Conservation (phyloP, 371 early-diverging fungal genomes). For the Apophysomyces trapeziformis region DNA sequence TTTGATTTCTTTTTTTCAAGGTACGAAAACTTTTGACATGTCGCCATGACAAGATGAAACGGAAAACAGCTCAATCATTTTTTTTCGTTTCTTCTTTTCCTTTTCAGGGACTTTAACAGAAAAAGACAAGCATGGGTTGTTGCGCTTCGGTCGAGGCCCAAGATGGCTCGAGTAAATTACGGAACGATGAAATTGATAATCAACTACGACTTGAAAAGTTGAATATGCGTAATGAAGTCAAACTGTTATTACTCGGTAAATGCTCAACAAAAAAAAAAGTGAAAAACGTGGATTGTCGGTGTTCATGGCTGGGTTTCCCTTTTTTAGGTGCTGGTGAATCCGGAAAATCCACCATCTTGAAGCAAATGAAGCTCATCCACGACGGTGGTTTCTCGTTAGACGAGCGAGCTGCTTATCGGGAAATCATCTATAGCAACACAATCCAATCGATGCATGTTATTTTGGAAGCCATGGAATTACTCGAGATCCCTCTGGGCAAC, state of each 20-base stretch:
- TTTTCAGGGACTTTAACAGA: neutral
- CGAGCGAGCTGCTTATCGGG: conserved; percentile 86
- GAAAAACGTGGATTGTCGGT: conserved; percentile 8
- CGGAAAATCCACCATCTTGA: conserved; percentile 94
- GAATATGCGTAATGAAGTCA: conserved; percentile 86
- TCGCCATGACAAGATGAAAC: too few species aligned
- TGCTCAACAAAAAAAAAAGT: neutral
- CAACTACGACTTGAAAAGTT: conserved; percentile 80
- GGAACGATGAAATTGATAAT: conserved; percentile 89
- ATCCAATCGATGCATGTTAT: conserved; percentile 90
- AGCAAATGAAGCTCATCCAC: conserved; percentile 96
- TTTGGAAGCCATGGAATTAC: conserved; percentile 83
- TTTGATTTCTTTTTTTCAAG: too few species aligned
- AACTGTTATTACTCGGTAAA: conserved; percentile 91
- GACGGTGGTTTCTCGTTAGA: conserved; percentile 85
- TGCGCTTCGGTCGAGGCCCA: conserved; percentile 80
- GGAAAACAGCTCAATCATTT: neutral
- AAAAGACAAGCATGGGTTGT: conserved; percentile 78
- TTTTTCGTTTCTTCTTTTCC: neutral
- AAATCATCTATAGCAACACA: conserved; percentile 88
- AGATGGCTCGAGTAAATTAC: conserved; percentile 79
- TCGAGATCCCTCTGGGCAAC: conserved; percentile 68
- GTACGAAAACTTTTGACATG: too few species aligned
- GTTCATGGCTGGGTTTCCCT: conserved; percentile 2
- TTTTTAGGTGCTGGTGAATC: conserved; percentile 92